Conservation (phyloP, 805 yeast species). For the Teunomyces kruisii region DNA sequence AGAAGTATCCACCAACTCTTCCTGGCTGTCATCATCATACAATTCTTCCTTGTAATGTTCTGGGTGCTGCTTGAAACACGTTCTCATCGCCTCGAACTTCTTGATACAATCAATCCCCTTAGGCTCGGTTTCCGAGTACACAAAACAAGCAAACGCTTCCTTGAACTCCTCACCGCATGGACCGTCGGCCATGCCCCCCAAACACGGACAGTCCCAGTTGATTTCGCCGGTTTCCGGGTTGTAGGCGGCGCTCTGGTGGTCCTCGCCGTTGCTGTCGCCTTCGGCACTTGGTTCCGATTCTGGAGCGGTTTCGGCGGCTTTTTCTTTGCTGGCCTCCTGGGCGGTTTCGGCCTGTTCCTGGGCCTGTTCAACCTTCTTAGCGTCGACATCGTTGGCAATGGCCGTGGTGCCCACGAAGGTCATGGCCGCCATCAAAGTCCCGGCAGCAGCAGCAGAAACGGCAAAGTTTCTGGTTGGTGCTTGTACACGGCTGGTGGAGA, state of each 20-base stretch:
- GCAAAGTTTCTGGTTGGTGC: background rate
- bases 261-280: slow-evolving; percentile 17
- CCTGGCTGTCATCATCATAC: slow-evolving; percentile 57
- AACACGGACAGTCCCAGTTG: slow-evolving; percentile 99
- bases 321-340: background rate
- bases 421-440: background rate
- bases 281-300: slow-evolving; percentile 2
- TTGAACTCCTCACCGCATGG: slow-evolving; percentile 97
- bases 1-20: slow-evolving; percentile 6
- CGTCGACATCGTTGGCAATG: background rate
- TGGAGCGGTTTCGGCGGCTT: background rate
- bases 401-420: background rate
- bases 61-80: slow-evolving; percentile 89
- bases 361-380: slow-evolving; percentile 9
- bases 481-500: background rate
- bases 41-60: slow-evolving; percentile 92
- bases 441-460: background rate
- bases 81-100: slow-evolving; percentile 88
- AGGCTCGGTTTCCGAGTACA: slow-evolving; percentile 91
- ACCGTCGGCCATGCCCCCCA: slow-evolving; percentile 98
- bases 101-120: slow-evolving; percentile 95
- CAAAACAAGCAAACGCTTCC: slow-evolving; percentile 92
- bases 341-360: slow-evolving; percentile 5
- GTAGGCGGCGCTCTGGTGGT: slow-evolving; percentile 65
- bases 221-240: slow-evolving; percentile 98